Percentiles rank a stretch among this genome's conserved stretches.
Conservation (phyloP, 768 basidiomycete species). For the Leccinum ochraceum region DNA sequence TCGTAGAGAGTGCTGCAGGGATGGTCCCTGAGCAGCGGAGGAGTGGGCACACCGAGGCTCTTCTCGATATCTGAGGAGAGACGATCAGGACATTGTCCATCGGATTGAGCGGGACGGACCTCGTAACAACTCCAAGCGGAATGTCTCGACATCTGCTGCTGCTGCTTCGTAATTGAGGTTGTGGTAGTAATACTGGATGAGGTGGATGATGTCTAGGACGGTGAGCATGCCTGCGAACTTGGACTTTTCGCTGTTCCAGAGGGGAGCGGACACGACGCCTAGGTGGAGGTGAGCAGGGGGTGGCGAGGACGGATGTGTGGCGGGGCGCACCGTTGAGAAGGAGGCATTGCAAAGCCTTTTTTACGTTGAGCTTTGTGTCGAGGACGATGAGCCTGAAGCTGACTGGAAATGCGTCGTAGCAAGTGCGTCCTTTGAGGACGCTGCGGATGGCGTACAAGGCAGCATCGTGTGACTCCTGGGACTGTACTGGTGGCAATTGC, state of each 20-base stretch:
- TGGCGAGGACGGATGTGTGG: not conserved
- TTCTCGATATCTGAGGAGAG: slow-evolving; percentile 81
- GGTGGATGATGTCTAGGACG: slow-evolving; percentile 97
- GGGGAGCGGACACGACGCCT: slow-evolving; percentile 97
- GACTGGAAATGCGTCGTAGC: slow-evolving; percentile 97
- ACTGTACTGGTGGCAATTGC: slow-evolving; percentile 53
- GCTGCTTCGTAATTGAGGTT: slow-evolving; percentile 81
- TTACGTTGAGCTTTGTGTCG: slow-evolving; percentile 94
- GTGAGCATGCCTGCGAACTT: slow-evolving; percentile 98
- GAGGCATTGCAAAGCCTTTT: slow-evolving; percentile 89
- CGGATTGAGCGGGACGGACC: slow-evolving; percentile 48
- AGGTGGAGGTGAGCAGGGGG: slow-evolving; percentile 6
- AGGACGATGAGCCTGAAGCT: slow-evolving; percentile 95
- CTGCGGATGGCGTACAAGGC: slow-evolving; percentile 70
- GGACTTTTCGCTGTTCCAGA: slow-evolving; percentile 96
- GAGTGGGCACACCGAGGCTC: slow-evolving; percentile 86
- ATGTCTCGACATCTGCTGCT: slow-evolving; percentile 87
- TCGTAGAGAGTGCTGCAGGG: slow-evolving; percentile 88
- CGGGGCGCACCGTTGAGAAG: slow-evolving; percentile 65
- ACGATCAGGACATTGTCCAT: slow-evolving; percentile 8
- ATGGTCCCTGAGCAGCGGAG: slow-evolving; percentile 86
- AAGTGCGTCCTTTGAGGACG: slow-evolving; percentile 82
- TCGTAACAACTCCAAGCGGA: slow-evolving; percentile 85
- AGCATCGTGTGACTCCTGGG: slow-evolving; percentile 64
- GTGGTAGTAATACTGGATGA: slow-evolving; percentile 98